Conservation (phyloP, 1,284 basidiomycete genomes). For the Ceratobasidium theobromae region DNA sequence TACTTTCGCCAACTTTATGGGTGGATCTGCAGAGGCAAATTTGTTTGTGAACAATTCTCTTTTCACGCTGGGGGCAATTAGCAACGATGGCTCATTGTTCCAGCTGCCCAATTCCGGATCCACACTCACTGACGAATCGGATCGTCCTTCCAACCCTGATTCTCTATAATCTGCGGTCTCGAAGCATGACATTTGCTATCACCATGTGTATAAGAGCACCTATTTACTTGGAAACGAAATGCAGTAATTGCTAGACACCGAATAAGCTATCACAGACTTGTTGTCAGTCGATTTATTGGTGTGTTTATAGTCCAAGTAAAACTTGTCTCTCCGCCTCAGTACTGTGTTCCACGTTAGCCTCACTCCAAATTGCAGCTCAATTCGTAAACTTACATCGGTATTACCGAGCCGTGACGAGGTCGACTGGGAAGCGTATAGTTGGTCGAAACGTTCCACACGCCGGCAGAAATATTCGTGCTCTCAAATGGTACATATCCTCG, state of each 20-base stretch:
- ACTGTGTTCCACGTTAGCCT: neutral
- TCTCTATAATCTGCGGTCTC: too few relatives aligned
- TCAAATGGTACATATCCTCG: constrained; percentile 28
- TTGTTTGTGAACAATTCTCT: neutral
- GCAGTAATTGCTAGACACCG: too few relatives aligned
- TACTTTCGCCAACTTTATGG: neutral
- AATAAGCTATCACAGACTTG: too few relatives aligned
- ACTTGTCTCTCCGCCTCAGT: constrained; percentile 19
- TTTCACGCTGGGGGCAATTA: neutral
- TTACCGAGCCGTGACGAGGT: constrained; percentile 25
- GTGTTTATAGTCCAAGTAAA: constrained; percentile 1
- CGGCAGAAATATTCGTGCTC: constrained; percentile 9
- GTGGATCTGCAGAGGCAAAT: neutral
- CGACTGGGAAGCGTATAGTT: constrained; percentile 10
- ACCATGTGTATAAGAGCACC: too few relatives aligned
- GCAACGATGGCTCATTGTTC: neutral
- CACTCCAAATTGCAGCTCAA: too few relatives aligned
- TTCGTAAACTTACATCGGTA: constrained; percentile 6
- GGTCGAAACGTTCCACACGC: constrained; percentile 7
- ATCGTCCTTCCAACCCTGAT: too few relatives aligned
- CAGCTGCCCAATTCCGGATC: neutral
- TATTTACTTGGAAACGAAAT: too few relatives aligned
- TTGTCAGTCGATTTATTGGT: too few relatives aligned
- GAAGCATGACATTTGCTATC: too few relatives aligned
- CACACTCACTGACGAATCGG: neutral